A percentile compares a stretch with the other conserved stretches of the same genome.
Evolutionary conservation across 305 asterid species (phyloP).

Genomic region (Andrographis paniculata): DNA sequence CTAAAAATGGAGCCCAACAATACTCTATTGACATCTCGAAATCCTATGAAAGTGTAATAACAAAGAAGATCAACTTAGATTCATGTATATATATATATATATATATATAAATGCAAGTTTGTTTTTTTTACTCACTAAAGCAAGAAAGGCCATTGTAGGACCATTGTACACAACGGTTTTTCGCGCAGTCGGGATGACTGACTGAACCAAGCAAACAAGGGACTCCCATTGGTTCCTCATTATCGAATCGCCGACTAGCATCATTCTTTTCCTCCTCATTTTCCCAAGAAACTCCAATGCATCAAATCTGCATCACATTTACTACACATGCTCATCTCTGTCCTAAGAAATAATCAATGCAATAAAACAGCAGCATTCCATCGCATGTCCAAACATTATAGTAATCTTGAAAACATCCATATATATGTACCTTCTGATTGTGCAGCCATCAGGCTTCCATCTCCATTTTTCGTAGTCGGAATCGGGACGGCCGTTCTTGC

Average conservation of each 20-base stretch:
- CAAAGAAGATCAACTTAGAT: no score
- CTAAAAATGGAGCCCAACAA: conserved; percentile 85
- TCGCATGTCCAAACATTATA: no score
- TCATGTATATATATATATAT: no score
- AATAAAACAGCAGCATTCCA: no score
- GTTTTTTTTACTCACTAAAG: conserved; percentile 55
- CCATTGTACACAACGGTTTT: conserved; percentile 71
- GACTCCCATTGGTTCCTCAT: conserved; percentile 97
- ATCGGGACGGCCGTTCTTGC: conserved; percentile 74
- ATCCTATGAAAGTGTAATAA: conserved; percentile 33
- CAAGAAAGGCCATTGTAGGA: conserved; percentile 84
- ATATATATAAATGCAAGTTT: no score
- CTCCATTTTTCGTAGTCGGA: conserved; percentile 79
- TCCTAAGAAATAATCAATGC: not conserved
- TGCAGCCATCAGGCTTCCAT: conserved; percentile 73
- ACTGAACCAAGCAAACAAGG: conserved; percentile 75
- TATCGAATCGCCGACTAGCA: conserved; percentile 91
- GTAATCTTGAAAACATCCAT: no score
- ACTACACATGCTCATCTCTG: not conserved
- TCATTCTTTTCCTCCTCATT: conserved; percentile 81
- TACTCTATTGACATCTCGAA: conserved; percentile 81
- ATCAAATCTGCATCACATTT: conserved; percentile 48
- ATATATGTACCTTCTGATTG: conserved; percentile 58
- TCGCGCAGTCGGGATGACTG: conserved; percentile 61
- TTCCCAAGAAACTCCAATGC: conserved; percentile 77